phyloP scores from a whole-genome alignment of 257 asterid genomes.

The Solanum gracilifrons region DNA sequence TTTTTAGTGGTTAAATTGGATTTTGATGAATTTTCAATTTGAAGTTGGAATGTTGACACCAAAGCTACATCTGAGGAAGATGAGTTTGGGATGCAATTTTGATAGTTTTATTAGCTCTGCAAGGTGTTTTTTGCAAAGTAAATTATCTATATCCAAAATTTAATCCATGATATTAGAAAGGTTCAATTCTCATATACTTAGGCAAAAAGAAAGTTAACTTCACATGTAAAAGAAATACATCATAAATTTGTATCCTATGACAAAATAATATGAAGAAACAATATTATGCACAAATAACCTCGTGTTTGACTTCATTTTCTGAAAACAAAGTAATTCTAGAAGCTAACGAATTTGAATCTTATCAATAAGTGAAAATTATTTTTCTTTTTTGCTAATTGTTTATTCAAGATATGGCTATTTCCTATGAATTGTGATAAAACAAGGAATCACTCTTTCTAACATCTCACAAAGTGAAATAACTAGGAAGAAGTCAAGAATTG shows the following conservation, averaged over 20 bases:
- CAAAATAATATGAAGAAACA: not conserved
- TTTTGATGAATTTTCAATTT: no score
- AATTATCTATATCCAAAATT: no score
- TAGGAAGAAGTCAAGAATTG: no score
- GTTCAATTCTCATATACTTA: not conserved
- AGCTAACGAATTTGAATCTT: not conserved
- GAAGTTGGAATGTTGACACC: no score
- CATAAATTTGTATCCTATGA: not conserved
- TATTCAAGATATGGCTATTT: not conserved
- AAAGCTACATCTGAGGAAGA: no score
- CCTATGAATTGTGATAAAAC: not conserved
- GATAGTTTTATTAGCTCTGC: no score
- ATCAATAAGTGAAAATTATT: not conserved
- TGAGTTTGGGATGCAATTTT: no score
- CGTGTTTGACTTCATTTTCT: not conserved
- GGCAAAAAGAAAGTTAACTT: not conserved
- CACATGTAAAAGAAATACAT: not conserved
- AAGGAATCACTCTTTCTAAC: not conserved
- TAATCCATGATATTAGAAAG: not conserved
- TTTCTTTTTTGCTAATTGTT: not conserved
- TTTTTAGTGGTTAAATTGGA: no score
- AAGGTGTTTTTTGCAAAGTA: no score
- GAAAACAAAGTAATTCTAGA: not conserved
- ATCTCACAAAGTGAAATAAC: no score
- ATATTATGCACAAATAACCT: not conserved